Base-by-base conservation (phyloP, 225 moss, liverwort and hornwort species). In the Ulota crispa region DNA sequence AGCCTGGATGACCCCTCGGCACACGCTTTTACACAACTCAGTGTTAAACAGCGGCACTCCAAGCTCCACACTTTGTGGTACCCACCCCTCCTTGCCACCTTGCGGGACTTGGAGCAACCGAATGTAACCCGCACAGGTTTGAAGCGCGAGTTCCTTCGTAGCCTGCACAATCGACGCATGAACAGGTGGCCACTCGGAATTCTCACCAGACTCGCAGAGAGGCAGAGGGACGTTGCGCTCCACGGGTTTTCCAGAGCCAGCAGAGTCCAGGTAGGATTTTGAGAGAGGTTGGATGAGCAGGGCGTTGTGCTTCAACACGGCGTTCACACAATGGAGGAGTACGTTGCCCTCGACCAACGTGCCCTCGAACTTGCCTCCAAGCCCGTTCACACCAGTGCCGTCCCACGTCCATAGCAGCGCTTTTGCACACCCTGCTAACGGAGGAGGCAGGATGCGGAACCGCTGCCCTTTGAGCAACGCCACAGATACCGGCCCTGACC, bases 401-500 rank as follows among this genome's bases (percentile, higher is more conserved):
- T 99, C 99, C 96, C 96, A 99, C 23, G 99, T 87, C 99, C 99
- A 99, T 71, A 99, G 73, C 14, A 99, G 87, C 64, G 99, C 99
- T 87, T 96, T 99, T 1, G 89, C 92, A 77, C 99, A 99, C 23
- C 99, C 92, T 70, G 86, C 82, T 23, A 99, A 85, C 72, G 94
- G 94, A 82, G 94, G 91, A 47, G 99, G 96, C 78, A 99, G 94
- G 63, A 87, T 83, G 77, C 99, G 87, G 24, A 99, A 89, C 68
- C 94, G 93, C 70, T 92, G 92, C 30, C 89, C 92, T 81, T 72
- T 89, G 77, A 92, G 83, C 80, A 92, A 81, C 61, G 85, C 91
- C 69, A 92, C 92, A 72, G 92, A 92, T 20, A 89, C 43, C 57
- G 92, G 89, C 61, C 91, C 92, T 64, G 84, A 92, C 68, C 88